Evolutionary conservation across 345 rosid genomes (phyloP), one percentile per base, ranked within the genome.

Genomic region (Kernera saxatilis): DNA sequence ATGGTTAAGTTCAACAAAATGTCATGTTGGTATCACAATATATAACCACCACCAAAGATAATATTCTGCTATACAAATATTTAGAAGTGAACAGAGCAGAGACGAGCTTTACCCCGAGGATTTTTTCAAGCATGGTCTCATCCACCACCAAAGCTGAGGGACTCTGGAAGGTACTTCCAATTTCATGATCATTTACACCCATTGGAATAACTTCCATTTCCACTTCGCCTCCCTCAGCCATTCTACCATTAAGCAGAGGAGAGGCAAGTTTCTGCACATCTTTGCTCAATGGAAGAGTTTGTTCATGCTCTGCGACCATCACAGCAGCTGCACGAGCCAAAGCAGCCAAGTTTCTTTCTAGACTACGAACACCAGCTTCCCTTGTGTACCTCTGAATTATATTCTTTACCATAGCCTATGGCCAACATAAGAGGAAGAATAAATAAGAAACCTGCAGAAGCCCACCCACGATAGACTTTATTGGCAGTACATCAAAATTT

Each of bases 171-270:
- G 96, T 70, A 71, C 73, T 73, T 43, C 95, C 77, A 63, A 94
- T 80, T 72, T 87, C 97, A 78, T 89, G 93, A 77, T 73, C 87
- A 82, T 75, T 88, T 77, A 81, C 93, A 75, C 85, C 91, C 83
- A 94, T 87, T 26, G 95, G 93, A 77, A 94, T 88, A 75, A 94
- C 87, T 85, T 94, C 99, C 98, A 94, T 91, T 82, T 91, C 99
- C 80, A 94, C 86, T 77, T 94, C 99, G 52, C 83, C 91, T 69
- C 92, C 99, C 75, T 86, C 97, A 32, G 96, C 88, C 78, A 91
- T 84, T 78, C 93, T 82, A 79, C 82, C 87, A 56, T 88, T 90
- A 71, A 91, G 82, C 59, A 94, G 71, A 37, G 99, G 93, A 40
- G 98, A 81, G 62, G 90, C 58, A 73, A 94, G 81, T 71, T 64